A percentile compares a stretch with the other conserved stretches of the same genome.
Evolutionary conservation across 495 filamentous ascomycete genomes (phyloP).

Genomic region (Thozetella sp.): DNA sequence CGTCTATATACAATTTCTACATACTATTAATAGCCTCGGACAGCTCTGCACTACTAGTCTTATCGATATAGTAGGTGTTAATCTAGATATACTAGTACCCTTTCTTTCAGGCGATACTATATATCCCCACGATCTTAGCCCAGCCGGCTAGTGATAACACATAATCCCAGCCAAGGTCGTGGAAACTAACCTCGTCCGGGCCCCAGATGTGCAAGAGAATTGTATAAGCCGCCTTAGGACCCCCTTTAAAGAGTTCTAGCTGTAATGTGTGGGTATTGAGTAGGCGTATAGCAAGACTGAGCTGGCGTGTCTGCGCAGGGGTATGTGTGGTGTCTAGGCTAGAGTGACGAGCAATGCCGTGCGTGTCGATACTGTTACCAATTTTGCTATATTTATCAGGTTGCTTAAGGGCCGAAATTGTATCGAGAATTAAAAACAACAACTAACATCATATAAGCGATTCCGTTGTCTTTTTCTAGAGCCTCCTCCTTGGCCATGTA

Average conservation of each 20-base stretch:
- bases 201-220: slow-evolving; percentile 31
- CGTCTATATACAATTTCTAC: slow-evolving; percentile 22
- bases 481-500: too few relatives aligned
- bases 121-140: slow-evolving; percentile 9
- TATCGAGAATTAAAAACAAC: too few relatives aligned
- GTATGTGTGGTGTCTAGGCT: not conserved
- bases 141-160: slow-evolving; percentile 5
- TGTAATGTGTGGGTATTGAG: slow-evolving; percentile 19
- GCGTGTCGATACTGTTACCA: too few relatives aligned
- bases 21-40: slow-evolving; percentile 20
- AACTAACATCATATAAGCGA: too few relatives aligned
- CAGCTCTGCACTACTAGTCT: slow-evolving; percentile 28
- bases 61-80: slow-evolving; percentile 43
- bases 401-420: too few relatives aligned
- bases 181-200: slow-evolving; percentile 25
- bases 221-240: slow-evolving; percentile 18
- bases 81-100: slow-evolving; percentile 36
- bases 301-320: not conserved
- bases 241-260: slow-evolving; percentile 17
- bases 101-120: slow-evolving; percentile 1
- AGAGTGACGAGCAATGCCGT: slow-evolving; percentile 1
- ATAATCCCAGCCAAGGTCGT: slow-evolving; percentile 7
- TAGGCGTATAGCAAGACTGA: slow-evolving; percentile 23
- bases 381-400: too few relatives aligned
- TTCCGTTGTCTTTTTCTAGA: too few relatives aligned